These are phyloP conservation scores for Stromatinia cepivora DNA, from an alignment of 2,329 filamentous ascomycete species.

Conservation along the genomic window DNA sequence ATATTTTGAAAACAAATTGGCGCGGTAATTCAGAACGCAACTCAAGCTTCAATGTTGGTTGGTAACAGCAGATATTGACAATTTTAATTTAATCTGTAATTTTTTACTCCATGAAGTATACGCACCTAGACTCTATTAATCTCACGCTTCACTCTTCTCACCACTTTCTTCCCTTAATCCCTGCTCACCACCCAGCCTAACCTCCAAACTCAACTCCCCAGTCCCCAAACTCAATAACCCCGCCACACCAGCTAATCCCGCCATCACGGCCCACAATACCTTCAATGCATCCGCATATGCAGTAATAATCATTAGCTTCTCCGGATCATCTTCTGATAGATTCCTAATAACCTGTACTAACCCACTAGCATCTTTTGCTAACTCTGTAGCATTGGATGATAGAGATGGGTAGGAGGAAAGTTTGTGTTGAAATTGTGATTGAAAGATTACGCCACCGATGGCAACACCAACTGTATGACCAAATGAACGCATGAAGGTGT, in stretches of 20 bases:
- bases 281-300: conserved; percentile 55
- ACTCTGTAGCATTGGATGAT: not conserved
- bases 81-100: not conserved
- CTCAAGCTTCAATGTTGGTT: not conserved
- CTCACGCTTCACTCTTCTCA: not conserved
- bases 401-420: not conserved
- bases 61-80: not conserved
- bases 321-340: not conserved
- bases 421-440: not conserved
- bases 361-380: not conserved
- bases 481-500: conserved; percentile 64
- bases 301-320: not conserved
- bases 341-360: not conserved
- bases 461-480: conserved; percentile 65
- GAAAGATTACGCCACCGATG: conserved; percentile 57
- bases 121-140: not conserved
- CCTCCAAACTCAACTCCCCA: conserved; percentile 6
- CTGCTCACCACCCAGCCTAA: not conserved
- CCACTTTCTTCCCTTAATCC: not conserved
- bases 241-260: conserved; percentile 50
- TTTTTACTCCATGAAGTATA: not conserved
- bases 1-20: not conserved
- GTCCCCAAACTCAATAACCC: conserved; percentile 44
- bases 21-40: no score
- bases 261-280: conserved; percentile 56